Evolutionary conservation across 257 asterid species (phyloP).

Genomic region (Solanum sejunctum): DNA sequence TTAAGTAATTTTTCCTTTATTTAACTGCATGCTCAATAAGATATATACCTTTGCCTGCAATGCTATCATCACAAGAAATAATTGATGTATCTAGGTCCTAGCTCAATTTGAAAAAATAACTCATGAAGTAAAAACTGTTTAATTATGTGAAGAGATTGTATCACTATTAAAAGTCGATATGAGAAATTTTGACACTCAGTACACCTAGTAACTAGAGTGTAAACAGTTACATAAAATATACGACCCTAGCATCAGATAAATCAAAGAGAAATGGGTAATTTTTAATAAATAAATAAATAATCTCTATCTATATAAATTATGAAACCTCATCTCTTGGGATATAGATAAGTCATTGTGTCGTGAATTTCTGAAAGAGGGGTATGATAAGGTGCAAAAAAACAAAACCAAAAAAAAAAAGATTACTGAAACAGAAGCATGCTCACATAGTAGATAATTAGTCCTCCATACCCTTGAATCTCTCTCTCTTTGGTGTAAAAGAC

Average conservation of each 20-base stretch:
- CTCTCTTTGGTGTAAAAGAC: neutral
- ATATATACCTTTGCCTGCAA: neutral
- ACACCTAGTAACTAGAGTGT: neutral
- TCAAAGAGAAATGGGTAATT: neutral
- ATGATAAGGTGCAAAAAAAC: slow-evolving; percentile 11
- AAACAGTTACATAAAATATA: too few relatives aligned
- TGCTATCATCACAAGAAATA: too few relatives aligned
- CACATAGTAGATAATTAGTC: neutral
- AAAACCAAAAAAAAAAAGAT: slow-evolving; percentile 11
- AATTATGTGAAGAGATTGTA: neutral
- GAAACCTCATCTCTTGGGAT: neutral
- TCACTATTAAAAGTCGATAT: neutral
- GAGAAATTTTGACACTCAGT: neutral
- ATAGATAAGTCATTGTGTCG: neutral
- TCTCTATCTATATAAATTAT: neutral
- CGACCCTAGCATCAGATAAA: neutral
- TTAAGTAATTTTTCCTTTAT: neutral
- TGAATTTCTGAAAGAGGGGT: neutral
- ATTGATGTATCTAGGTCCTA: neutral
- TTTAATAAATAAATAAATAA: neutral
- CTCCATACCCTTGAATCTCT: neutral
- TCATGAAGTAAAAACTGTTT: neutral
- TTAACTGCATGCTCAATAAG: neutral
- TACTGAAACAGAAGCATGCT: slow-evolving; percentile 20
- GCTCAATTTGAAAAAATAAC: neutral